These are phyloP conservation scores for Pseudogymnoascus sp. DNA, from an alignment of 2,329 filamentous ascomycete genomes.

Conservation along the genomic window DNA sequence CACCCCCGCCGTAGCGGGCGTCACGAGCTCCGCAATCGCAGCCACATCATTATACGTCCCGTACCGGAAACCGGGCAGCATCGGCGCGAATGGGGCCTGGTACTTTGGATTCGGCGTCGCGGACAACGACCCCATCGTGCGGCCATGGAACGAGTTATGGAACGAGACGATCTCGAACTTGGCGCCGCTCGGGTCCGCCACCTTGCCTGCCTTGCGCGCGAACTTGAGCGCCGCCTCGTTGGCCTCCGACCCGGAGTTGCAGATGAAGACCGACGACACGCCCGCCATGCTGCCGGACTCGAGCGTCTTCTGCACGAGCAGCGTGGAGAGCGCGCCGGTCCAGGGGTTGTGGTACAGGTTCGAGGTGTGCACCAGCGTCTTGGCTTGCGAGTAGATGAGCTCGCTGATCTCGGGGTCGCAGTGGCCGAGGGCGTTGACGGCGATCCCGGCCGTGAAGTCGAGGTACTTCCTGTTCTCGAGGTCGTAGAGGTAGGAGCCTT, in stretches of 20 bases:
- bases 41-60: constrained; percentile 77
- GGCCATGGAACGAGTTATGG: constrained; percentile 85
- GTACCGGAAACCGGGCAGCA: constrained; percentile 88
- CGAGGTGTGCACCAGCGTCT: constrained; percentile 80
- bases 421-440: constrained; percentile 87
- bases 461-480: constrained; percentile 82
- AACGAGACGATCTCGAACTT: constrained; percentile 89
- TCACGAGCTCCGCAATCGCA: constrained; percentile 65
- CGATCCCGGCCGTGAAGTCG: constrained; percentile 93
- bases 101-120: constrained; percentile 98
- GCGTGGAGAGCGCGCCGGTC: constrained; percentile 81
- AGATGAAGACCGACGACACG: constrained; percentile 76
- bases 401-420: constrained; percentile 70
- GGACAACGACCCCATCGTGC: constrained; percentile 91
- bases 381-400: constrained; percentile 53
- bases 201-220: constrained; percentile 80
- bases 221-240: constrained; percentile 99
- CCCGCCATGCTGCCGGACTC: constrained; percentile 75
- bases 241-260: constrained; percentile 93
- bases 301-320: constrained; percentile 72
- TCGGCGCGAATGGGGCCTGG: constrained; percentile 86
- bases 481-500: constrained; percentile 85
- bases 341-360: constrained; percentile 97
- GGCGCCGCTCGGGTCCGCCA: constrained; percentile 56
- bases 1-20: constrained; percentile 80